phyloP scores from a whole-genome alignment of 1,139 yeast species.

The Pichiaceae sp. region DNA sequence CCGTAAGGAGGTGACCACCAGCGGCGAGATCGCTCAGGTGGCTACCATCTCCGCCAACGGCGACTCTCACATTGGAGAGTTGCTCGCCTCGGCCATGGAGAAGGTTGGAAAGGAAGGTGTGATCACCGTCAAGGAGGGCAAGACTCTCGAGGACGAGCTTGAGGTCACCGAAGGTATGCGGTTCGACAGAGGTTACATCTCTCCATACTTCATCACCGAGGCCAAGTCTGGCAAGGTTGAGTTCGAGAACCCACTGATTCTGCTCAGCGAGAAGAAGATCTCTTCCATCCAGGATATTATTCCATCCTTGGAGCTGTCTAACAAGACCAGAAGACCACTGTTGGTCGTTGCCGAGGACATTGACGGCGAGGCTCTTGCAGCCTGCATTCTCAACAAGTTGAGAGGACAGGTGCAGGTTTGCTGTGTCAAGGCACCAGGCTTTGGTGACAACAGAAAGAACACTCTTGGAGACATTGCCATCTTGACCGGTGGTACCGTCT shows the following conservation, averaged over 20 bases:
- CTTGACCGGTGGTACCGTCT: constrained; percentile 95
- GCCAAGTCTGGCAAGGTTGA: constrained; percentile 95
- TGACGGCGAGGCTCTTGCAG: constrained; percentile 98
- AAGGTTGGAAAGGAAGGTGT: constrained; percentile 99
- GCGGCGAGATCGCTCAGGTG: constrained; percentile 96
- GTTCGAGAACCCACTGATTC: constrained; percentile 87
- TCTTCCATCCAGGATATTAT: constrained; percentile 87
- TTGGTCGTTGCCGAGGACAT: constrained; percentile 94
- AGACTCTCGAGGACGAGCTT: constrained; percentile 92
- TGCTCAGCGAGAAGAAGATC: constrained; percentile 91
- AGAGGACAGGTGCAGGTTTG: constrained; percentile 99
- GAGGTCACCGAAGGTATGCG: constrained; percentile 99
- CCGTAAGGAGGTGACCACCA: constrained; percentile 95
- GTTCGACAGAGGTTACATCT: constrained; percentile 96
- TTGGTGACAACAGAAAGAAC: constrained; percentile 99
- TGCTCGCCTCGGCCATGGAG: constrained; percentile 97
- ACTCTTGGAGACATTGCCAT: constrained; percentile 96
- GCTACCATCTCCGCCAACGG: constrained; percentile 99
- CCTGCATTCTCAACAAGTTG: constrained; percentile 95
- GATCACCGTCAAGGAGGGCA: constrained; percentile 94
- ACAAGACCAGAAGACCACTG: constrained; percentile 92
- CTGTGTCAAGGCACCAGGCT: constrained; percentile 99
- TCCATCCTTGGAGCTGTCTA: constrained; percentile 91
- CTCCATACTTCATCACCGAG: constrained; percentile 96
- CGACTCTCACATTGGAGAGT: constrained; percentile 86